phyloP scores from a whole-genome alignment of 2,329 filamentous ascomycete genomes.

The Diaporthe sp. region DNA sequence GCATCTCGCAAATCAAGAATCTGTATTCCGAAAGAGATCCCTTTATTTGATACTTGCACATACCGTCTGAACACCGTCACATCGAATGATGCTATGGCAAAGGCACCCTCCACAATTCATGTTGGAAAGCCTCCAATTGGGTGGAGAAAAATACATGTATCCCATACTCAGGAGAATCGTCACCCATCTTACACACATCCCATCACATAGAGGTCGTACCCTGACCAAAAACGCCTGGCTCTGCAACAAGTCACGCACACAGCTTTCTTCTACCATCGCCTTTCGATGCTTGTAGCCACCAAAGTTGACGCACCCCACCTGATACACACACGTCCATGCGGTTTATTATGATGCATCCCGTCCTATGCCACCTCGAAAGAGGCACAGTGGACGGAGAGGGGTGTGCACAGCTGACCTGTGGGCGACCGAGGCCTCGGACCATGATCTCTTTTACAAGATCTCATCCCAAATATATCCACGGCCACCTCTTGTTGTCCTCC shows the following conservation, averaged over 20 bases:
- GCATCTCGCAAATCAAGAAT: not conserved
- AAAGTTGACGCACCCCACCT: not conserved
- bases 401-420: not conserved
- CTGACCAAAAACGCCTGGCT: slow-evolving; percentile 34
- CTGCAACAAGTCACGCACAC: slow-evolving; percentile 17
- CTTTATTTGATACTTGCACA: not conserved
- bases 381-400: not conserved
- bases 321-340: not conserved
- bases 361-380: not conserved
- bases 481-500: not conserved
- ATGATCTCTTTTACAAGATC: slow-evolving; percentile 28
- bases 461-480: not conserved
- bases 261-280: not conserved
- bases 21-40: not conserved
- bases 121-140: slow-evolving; percentile 4
- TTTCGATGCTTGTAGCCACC: not conserved
- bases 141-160: slow-evolving; percentile 25
- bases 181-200: slow-evolving; percentile 27
- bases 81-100: not conserved
- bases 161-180: slow-evolving; percentile 31
- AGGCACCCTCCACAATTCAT: not conserved
- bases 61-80: not conserved
- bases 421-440: not conserved
- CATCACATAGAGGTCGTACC: slow-evolving; percentile 17
- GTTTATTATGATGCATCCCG: not conserved